Evolutionary conservation across 2,329 filamentous ascomycete species (phyloP).

Genomic region (Thielaviopsis populi): DNA sequence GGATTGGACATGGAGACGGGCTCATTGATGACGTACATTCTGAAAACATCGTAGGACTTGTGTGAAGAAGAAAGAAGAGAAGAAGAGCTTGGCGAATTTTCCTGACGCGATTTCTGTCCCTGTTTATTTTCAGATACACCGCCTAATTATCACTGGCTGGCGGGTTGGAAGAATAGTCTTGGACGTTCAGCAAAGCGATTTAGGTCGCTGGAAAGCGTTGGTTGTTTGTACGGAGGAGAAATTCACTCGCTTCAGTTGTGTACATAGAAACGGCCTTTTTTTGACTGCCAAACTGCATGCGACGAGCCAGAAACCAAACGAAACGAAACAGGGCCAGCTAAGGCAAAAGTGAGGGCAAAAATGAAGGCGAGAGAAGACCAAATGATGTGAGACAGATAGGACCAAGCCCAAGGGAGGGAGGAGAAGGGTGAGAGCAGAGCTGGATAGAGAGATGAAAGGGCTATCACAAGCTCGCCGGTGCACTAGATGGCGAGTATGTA

Average conservation of each 20-base stretch:
- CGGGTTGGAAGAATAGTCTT: not conserved
- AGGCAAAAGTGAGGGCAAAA: not conserved
- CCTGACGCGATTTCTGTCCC: not conserved
- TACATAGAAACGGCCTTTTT: not conserved
- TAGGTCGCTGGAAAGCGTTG: not conserved
- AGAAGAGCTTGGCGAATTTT: not conserved
- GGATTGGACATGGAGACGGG: not conserved
- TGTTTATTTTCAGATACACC: not conserved
- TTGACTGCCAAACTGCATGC: not conserved
- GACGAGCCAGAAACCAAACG: not conserved
- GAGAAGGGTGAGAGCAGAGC: not conserved
- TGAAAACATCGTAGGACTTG: constrained; percentile 37
- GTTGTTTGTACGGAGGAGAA: not conserved
- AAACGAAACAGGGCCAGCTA: constrained; percentile 1
- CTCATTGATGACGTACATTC: constrained; percentile 53
- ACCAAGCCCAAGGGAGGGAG: not conserved
- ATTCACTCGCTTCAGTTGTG: not conserved
- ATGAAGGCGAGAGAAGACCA: not conserved
- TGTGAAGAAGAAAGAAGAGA: not conserved
- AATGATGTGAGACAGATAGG: not conserved
- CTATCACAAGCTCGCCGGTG: not conserved
- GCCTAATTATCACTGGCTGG: not conserved
- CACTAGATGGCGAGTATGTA: not conserved
- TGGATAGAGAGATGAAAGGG: not conserved
- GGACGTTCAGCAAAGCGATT: not conserved